Percentiles rank a stretch among this genome's conserved stretches.
These are phyloP conservation scores for Microsporum ferrugineum DNA, from an alignment of 2,329 filamentous ascomycete genomes.

Conservation along the genomic window DNA sequence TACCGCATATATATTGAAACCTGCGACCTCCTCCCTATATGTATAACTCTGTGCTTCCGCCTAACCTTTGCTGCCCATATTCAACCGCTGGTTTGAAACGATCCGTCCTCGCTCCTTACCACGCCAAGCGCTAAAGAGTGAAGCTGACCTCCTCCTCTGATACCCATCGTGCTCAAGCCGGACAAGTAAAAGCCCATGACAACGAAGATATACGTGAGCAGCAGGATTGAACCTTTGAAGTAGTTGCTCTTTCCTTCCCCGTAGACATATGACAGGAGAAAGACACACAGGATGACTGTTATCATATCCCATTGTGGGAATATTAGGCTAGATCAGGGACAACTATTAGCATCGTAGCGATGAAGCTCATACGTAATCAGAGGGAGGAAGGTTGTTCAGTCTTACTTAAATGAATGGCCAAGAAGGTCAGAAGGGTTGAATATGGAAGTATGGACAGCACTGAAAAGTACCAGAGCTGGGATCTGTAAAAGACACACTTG, in stretches of 20 bases:
- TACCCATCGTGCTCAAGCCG: conserved; percentile 46
- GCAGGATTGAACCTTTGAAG: conserved; percentile 94
- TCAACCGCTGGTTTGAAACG: background rate
- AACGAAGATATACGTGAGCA: conserved; percentile 87
- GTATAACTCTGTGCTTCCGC: too few species aligned
- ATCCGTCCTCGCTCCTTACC: conserved; percentile 1
- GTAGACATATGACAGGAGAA: conserved; percentile 93
- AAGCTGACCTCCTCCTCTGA: conserved; percentile 18
- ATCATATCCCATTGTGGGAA: conserved; percentile 99
- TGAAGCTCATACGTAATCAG: background rate
- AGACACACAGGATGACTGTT: conserved; percentile 88
- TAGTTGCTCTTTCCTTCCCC: conserved; percentile 99
- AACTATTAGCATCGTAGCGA: conserved; percentile 9
- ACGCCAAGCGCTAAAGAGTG: conserved; percentile 33
- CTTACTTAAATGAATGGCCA: conserved; percentile 45
- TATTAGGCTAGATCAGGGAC: conserved; percentile 49
- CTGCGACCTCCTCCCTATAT: background rate
- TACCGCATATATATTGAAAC: background rate
- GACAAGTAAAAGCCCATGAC: conserved; percentile 86
- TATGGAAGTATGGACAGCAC: conserved; percentile 55
- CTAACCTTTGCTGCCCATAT: background rate
- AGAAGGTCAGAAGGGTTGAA: conserved; percentile 44
- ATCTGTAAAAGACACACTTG: conserved; percentile 94
- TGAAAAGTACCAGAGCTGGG: conserved; percentile 83
- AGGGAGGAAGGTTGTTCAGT: background rate